These are phyloP conservation scores for Clonostachys solani DNA, from an alignment of 2,329 filamentous ascomycete species.

Conservation along the genomic window DNA sequence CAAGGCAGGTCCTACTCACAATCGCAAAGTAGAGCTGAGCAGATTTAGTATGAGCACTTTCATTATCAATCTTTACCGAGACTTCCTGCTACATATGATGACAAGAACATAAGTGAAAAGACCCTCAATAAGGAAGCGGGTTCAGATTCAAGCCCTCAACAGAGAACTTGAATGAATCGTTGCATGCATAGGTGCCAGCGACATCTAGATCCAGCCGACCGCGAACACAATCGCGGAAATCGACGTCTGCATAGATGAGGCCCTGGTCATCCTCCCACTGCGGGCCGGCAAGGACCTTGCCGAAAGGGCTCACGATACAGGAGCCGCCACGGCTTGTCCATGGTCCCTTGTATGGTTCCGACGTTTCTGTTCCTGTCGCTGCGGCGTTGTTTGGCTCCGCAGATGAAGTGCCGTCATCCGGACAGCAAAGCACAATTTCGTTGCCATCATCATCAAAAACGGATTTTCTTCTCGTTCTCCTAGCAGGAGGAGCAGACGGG, in stretches of 20 bases:
- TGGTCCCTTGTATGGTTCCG: constrained; percentile 6
- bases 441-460: constrained; percentile 50
- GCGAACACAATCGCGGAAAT: constrained; percentile 83
- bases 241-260: constrained; percentile 68
- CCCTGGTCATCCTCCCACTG: constrained; percentile 76
- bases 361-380: constrained; percentile 13
- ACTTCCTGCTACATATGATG: too few relatives aligned
- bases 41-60: too few relatives aligned
- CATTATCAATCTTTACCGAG: too few relatives aligned
- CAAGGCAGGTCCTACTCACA: too few relatives aligned
- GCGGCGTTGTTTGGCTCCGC: neutral
- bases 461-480: constrained; percentile 26
- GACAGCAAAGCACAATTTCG: constrained; percentile 42
- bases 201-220: constrained; percentile 81
- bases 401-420: constrained; percentile 3
- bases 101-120: too few relatives aligned
- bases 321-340: constrained; percentile 75
- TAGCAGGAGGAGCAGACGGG: too few relatives aligned
- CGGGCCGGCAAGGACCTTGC: constrained; percentile 75
- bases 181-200: constrained; percentile 79
- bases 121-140: constrained; percentile 46
- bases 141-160: constrained; percentile 55
- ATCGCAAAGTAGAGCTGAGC: too few relatives aligned
- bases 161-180: constrained; percentile 57
- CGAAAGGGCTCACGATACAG: constrained; percentile 74